phyloP scores from a whole-genome alignment of 2,329 filamentous ascomycete species.

The Alternaria burnsii region DNA sequence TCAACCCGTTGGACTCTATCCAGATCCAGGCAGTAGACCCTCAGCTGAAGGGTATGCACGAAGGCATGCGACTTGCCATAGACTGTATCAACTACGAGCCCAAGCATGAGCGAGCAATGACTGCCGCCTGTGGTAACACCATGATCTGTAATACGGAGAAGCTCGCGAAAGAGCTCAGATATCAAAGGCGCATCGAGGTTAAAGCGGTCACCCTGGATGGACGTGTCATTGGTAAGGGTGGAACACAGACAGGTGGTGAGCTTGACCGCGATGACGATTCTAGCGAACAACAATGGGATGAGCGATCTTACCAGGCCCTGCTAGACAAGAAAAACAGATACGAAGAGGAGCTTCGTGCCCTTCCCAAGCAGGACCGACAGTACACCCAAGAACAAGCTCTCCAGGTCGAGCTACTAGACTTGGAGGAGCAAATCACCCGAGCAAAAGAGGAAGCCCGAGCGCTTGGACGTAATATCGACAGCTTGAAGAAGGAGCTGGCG shows the following conservation, averaged over 20 bases:
- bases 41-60: conserved; percentile 86
- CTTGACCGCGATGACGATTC: conserved; percentile 71
- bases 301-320: conserved; percentile 87
- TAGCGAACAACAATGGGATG: conserved; percentile 84
- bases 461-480: conserved; percentile 82
- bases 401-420: conserved; percentile 78
- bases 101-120: conserved; percentile 88
- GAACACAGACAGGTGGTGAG: conserved; percentile 94
- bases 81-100: conserved; percentile 96
- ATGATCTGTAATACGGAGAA: conserved; percentile 90
- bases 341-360: conserved; percentile 76
- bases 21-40: conserved; percentile 92
- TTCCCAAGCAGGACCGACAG: conserved; percentile 80
- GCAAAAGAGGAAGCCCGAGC: conserved; percentile 78
- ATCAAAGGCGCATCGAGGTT: conserved; percentile 82
- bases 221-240: conserved; percentile 96
- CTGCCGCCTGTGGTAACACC: conserved; percentile 92
- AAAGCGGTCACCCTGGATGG: conserved; percentile 96
- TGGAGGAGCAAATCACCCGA: conserved; percentile 78
- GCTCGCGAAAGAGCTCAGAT: conserved; percentile 89
- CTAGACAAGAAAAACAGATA: conserved; percentile 78
- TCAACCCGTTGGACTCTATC: conserved; percentile 96
- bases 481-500: conserved; percentile 83
- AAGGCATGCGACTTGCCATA: conserved; percentile 85
- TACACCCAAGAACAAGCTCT: conserved; percentile 81